Evolutionary conservation across 2,329 filamentous ascomycete species (phyloP).

Genomic region (Alternaria alternata): DNA sequence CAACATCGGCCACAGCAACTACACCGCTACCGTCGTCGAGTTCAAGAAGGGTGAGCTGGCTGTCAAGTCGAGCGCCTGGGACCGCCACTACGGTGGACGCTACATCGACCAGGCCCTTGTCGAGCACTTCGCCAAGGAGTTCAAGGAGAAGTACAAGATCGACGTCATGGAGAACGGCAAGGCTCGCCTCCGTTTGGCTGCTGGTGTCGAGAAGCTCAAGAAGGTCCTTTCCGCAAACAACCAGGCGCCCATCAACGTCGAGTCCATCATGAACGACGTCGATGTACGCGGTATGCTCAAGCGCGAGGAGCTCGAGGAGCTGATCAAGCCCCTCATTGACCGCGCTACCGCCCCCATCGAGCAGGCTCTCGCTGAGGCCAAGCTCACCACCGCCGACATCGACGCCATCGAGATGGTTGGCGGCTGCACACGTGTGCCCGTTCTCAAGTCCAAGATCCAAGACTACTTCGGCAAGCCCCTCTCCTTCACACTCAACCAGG

Average conservation of each 20-base stretch:
- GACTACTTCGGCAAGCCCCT: slow-evolving; percentile 89
- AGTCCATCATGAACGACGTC: slow-evolving; percentile 97
- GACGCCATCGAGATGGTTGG: slow-evolving; percentile 93
- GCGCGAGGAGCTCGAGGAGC: slow-evolving; percentile 90
- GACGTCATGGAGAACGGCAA: slow-evolving; percentile 92
- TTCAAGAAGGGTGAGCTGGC: slow-evolving; percentile 96
- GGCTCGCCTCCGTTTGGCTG: slow-evolving; percentile 84
- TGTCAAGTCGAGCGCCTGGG: slow-evolving; percentile 90
- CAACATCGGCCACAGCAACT: slow-evolving; percentile 96
- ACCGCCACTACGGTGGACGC: slow-evolving; percentile 95
- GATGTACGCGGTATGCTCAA: slow-evolving; percentile 91
- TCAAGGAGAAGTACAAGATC: slow-evolving; percentile 97
- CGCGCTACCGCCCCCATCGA: slow-evolving; percentile 79
- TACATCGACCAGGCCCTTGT: slow-evolving; percentile 96
- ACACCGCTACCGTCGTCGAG: slow-evolving; percentile 92
- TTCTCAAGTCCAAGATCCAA: slow-evolving; percentile 89
- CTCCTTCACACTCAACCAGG: slow-evolving; percentile 97
- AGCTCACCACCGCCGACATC: slow-evolving; percentile 89
- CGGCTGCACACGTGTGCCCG: slow-evolving; percentile 90
- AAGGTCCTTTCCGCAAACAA: slow-evolving; percentile 97
- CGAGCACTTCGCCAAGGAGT: slow-evolving; percentile 94
- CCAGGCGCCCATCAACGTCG: slow-evolving; percentile 90
- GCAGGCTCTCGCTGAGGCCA: slow-evolving; percentile 92
- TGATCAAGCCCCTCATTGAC: slow-evolving; percentile 83
- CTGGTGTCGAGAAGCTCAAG: slow-evolving; percentile 96